Conservation (phyloP, 108 stramenopile species). For the Conticribra guillardii region DNA sequence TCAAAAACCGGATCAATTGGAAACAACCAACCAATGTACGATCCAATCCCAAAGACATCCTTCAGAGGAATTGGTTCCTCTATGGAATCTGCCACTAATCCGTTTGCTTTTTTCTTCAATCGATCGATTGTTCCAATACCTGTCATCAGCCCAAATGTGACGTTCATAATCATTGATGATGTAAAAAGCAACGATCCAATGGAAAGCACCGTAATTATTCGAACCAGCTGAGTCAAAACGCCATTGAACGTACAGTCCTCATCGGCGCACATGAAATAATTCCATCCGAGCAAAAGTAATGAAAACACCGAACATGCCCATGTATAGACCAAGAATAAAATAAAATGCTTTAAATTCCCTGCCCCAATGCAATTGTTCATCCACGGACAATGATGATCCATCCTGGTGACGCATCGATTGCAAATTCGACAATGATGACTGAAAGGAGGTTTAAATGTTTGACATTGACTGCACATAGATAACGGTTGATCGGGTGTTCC, state of each 20-base stretch:
- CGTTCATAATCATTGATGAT: slow-evolving; percentile 90
- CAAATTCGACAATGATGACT: slow-evolving; percentile 97
- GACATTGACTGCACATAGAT: slow-evolving; percentile 84
- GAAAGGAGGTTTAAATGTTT: slow-evolving; percentile 90
- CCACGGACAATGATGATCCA: slow-evolving; percentile 93
- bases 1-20: slow-evolving; percentile 87
- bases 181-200: slow-evolving; percentile 77
- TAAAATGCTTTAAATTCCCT: slow-evolving; percentile 84
- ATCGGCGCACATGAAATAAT: slow-evolving; percentile 77
- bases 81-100: slow-evolving; percentile 66
- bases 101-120: slow-evolving; percentile 88
- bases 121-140: slow-evolving; percentile 94
- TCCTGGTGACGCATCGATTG: slow-evolving; percentile 91
- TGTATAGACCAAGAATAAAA: slow-evolving; percentile 79
- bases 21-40: slow-evolving; percentile 74
- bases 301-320: slow-evolving; percentile 74
- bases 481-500: slow-evolving; percentile 44
- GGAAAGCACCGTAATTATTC: slow-evolving; percentile 68
- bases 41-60: slow-evolving; percentile 85
- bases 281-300: slow-evolving; percentile 65
- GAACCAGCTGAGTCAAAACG: slow-evolving; percentile 64
- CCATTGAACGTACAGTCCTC: slow-evolving; percentile 69
- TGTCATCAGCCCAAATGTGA: slow-evolving; percentile 87
- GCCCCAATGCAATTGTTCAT: slow-evolving; percentile 98
- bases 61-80: slow-evolving; percentile 84